Conservation (phyloP, 768 basidiomycete genomes). For the Mycena venus region DNA sequence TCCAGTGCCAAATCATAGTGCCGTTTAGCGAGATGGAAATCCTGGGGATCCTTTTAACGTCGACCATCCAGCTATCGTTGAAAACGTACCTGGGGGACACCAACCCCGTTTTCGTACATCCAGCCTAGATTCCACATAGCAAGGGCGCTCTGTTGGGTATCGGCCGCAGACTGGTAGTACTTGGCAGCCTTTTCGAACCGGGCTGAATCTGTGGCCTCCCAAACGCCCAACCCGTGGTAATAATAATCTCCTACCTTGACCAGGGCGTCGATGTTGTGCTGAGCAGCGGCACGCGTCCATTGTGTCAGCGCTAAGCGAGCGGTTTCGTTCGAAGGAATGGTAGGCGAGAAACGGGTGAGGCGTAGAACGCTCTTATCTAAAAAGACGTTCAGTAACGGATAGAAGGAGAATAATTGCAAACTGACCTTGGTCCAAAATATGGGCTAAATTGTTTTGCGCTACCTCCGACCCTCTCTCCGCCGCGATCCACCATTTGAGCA, state of each 20-base stretch:
- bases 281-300: conserved; percentile 95
- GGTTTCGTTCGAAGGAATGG: conserved; percentile 84
- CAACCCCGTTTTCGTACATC: conserved; percentile 99
- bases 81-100: conserved; percentile 81
- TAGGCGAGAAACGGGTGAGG: conserved; percentile 75
- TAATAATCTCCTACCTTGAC: conserved; percentile 99
- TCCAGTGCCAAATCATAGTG: conserved; percentile 94
- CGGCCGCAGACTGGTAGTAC: conserved; percentile 95
- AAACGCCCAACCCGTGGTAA: conserved; percentile 89
- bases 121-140: conserved; percentile 99
- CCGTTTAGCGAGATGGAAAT: conserved; percentile 96
- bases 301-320: conserved; percentile 89
- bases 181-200: conserved; percentile 92
- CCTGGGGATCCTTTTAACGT: conserved; percentile 56
- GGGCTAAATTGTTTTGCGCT: conserved; percentile 96
- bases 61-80: background rate
- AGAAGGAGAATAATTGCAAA: background rate
- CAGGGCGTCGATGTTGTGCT: conserved; percentile 95
- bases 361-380: conserved; percentile 80
- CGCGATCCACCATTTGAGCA: conserved; percentile 95
- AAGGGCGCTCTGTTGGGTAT: conserved; percentile 91
- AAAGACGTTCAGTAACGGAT: background rate
- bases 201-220: conserved; percentile 70
- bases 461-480: conserved; percentile 93
- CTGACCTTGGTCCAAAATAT: conserved; percentile 90